Percentiles rank a stretch among this genome's conserved stretches.
Evolutionary conservation across 108 stramenopile genomes (phyloP).

Genomic region (Discostella stelligeroides): DNA sequence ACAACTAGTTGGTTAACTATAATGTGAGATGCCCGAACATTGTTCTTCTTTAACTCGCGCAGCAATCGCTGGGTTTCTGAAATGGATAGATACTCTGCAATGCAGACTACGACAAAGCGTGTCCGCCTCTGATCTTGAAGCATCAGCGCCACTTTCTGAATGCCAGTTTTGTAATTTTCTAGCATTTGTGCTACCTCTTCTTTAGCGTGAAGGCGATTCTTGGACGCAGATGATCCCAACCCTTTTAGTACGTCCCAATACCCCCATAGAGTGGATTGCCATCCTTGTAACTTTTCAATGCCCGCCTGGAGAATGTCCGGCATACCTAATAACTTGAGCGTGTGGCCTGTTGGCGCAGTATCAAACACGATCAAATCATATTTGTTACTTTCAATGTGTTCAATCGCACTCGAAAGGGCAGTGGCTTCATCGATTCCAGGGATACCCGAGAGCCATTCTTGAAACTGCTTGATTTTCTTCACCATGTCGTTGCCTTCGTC

Average conservation of each 20-base stretch:
- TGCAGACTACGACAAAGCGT: constrained; percentile 82
- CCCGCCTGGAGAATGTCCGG: constrained; percentile 76
- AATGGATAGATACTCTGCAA: constrained; percentile 76
- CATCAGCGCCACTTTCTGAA: constrained; percentile 65
- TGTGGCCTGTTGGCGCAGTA: constrained; percentile 85
- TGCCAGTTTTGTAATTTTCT: constrained; percentile 42
- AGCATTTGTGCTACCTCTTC: constrained; percentile 40
- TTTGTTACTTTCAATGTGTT: constrained; percentile 48
- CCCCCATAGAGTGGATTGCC: constrained; percentile 67
- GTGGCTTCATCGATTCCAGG: constrained; percentile 83
- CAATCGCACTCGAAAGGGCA: constrained; percentile 53
- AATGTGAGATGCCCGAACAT: constrained; percentile 75
- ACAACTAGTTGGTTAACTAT: constrained; percentile 72
- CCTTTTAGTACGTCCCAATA: constrained; percentile 64
- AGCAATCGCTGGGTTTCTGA: constrained; percentile 81
- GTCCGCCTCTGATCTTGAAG: constrained; percentile 66
- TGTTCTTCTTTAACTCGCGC: constrained; percentile 67
- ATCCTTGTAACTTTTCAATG: constrained; percentile 64
- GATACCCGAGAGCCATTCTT: constrained; percentile 55
- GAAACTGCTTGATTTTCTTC: constrained; percentile 38
- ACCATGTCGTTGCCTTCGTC: constrained; percentile 37
- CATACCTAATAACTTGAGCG: constrained; percentile 72
- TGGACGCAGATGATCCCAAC: constrained; percentile 44
- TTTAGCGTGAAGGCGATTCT: constrained; percentile 26
- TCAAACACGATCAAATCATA: constrained; percentile 76